phyloP scores from a whole-genome alignment of 2,329 filamentous ascomycete genomes.

The Fusarium torreyae region DNA sequence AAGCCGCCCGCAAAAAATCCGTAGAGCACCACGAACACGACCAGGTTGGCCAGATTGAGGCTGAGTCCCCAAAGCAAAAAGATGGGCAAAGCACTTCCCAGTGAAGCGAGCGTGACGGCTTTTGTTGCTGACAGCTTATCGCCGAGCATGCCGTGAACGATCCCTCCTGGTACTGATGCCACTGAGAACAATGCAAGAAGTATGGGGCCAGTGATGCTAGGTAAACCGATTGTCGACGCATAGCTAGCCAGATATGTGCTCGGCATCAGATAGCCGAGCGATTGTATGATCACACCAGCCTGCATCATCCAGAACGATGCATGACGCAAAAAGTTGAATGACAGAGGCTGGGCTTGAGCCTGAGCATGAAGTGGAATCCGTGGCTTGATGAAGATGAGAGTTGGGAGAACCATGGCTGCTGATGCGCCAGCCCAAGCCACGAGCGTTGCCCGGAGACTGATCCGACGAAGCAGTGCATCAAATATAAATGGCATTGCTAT shows the following conservation, averaged over 20 bases:
- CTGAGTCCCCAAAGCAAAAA: conserved; percentile 74
- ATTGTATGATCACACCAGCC: conserved; percentile 70
- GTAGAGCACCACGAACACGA: conserved; percentile 72
- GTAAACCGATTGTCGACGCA: conserved; percentile 62
- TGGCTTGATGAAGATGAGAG: conserved; percentile 57
- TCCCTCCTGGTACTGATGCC: conserved; percentile 69
- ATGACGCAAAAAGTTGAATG: conserved; percentile 64
- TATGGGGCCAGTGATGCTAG: conserved; percentile 65
- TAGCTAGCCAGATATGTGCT: conserved; percentile 71
- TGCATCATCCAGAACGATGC: conserved; percentile 71
- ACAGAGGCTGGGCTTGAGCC: conserved; percentile 51
- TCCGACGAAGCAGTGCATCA: conserved; percentile 61
- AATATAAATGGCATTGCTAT: conserved; percentile 67
- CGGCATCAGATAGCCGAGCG: conserved; percentile 72
- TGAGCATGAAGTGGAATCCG: conserved; percentile 46
- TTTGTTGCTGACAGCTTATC: conserved; percentile 66
- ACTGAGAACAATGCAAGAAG: conserved; percentile 71
- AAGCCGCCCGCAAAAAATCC: conserved; percentile 76
- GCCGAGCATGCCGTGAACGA: conserved; percentile 68
- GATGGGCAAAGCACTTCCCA: conserved; percentile 68
- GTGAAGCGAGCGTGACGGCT: conserved; percentile 68
- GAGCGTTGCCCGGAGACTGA: conserved; percentile 61
- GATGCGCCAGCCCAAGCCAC: conserved; percentile 60
- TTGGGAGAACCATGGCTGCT: conserved; percentile 56
- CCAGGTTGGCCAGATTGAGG: conserved; percentile 65